Percentiles rank a stretch among this genome's conserved stretches.
phyloP scores from a whole-genome alignment of 805 yeast species.

The Zygotorulaspora chibaensis region DNA sequence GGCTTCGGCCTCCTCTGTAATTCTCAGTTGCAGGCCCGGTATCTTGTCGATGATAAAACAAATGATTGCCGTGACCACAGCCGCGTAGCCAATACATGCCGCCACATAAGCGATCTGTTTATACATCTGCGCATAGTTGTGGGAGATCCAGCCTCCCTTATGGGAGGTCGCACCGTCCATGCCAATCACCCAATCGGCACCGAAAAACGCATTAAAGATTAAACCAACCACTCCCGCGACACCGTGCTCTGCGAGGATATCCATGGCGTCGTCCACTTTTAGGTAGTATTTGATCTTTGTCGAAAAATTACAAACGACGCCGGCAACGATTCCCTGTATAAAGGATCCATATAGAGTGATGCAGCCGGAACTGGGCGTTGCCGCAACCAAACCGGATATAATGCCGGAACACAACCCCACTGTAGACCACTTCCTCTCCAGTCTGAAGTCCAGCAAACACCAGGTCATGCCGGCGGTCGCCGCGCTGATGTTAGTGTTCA shows the following conservation, averaged over 20 bases:
- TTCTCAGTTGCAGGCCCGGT: slow-evolving; percentile 79
- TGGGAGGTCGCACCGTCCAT: slow-evolving; percentile 83
- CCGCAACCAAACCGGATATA: slow-evolving; percentile 93
- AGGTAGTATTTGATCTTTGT: slow-evolving; percentile 80
- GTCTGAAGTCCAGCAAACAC: slow-evolving; percentile 84
- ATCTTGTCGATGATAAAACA: slow-evolving; percentile 69
- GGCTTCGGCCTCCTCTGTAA: slow-evolving; percentile 79
- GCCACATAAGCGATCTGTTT: slow-evolving; percentile 79
- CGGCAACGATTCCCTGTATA: slow-evolving; percentile 74
- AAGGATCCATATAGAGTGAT: slow-evolving; percentile 91
- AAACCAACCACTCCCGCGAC: slow-evolving; percentile 90
- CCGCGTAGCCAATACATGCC: slow-evolving; percentile 71
- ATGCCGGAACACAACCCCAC: slow-evolving; percentile 95
- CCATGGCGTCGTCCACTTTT: slow-evolving; percentile 86
- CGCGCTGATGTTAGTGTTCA: slow-evolving; percentile 88
- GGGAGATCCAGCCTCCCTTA: slow-evolving; percentile 88
- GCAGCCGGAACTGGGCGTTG: slow-evolving; percentile 90
- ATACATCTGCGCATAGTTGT: slow-evolving; percentile 87
- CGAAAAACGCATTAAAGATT: slow-evolving; percentile 84
- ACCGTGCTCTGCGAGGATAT: slow-evolving; percentile 98
- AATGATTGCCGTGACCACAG: slow-evolving; percentile 70
- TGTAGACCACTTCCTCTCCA: slow-evolving; percentile 88
- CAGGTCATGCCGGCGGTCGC: slow-evolving; percentile 88
- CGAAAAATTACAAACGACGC: slow-evolving; percentile 81
- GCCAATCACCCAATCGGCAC: slow-evolving; percentile 82